Base-by-base conservation (phyloP, 768 basidiomycete genomes). In the Imleria badia region DNA sequence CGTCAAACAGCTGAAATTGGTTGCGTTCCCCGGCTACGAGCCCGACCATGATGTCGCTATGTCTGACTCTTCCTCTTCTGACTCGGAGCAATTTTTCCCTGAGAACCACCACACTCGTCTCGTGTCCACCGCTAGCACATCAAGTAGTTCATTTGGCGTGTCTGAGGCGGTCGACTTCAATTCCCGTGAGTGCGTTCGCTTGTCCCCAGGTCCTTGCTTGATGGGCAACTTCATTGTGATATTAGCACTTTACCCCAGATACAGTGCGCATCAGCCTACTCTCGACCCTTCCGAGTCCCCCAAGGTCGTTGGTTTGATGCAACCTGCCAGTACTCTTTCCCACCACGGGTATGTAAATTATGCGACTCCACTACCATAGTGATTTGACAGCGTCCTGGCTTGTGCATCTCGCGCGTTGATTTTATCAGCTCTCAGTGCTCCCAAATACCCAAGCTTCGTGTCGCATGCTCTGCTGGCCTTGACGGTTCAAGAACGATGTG, bases 361-460 rank as follows among this genome's bases (percentile, higher is more conserved):
- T 20, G n/a, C 17, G 23, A 35, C 51, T 19, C 17, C 11, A 9
- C n/a, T 31, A 35, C 22, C 12, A 6, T 59, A 14, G 49, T 57
- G 51, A 45, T 54, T 63, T 59, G 52, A 65, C 49, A 54, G 22
- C 51, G 14, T 45, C 20, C 3, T 47, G 30, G 48, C 45, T 48
- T 50, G 50, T 65, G 65, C 46, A 54, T 52, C 26, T 35, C 13
- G 13, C 45, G 22, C 45, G 20, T 51, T 31, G 20, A 19, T 57
- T 29, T 47, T 15, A 30, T 54, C 63, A 90, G 87, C 38, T 75
- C 82, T 51, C 77, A 78, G 47, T 92, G 90, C 62, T 83, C 83
- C 23, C 88, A 90, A 72, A 90, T 92, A 55, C 90, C 90, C 15
- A 91, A 91, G 70, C 80, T 92, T 60, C 85, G 87, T 59, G 78